phyloP scores from a whole-genome alignment of 192 early-diverging fungal species.

The Backusella morwellensis region DNA sequence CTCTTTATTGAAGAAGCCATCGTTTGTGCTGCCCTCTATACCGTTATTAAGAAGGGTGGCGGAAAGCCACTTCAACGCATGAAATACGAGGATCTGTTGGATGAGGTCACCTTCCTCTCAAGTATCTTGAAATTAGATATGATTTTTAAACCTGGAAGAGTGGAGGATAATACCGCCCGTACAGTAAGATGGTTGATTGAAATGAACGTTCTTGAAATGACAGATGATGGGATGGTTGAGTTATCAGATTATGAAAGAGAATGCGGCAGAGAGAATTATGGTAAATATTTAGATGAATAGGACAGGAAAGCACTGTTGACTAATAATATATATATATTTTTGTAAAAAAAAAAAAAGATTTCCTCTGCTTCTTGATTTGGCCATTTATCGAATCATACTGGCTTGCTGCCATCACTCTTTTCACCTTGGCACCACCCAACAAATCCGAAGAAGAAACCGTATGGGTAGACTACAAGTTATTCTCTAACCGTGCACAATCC shows the following conservation, averaged over 20 bases:
- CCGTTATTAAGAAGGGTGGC: constrained; percentile 75
- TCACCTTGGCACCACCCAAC: constrained; percentile 39
- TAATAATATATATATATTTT: neutral
- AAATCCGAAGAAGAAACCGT: constrained; percentile 9
- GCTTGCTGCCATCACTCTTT: constrained; percentile 55
- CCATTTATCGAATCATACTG: constrained; percentile 90
- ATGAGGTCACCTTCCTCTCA: constrained; percentile 72
- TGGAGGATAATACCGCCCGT: constrained; percentile 60
- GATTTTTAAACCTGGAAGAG: constrained; percentile 73
- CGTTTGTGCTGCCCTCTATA: constrained; percentile 71
- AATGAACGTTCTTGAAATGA: constrained; percentile 48
- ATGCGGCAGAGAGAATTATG: constrained; percentile 62
- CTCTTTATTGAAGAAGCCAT: constrained; percentile 67
- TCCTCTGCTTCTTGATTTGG: constrained; percentile 83
- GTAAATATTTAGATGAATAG: constrained; percentile 25
- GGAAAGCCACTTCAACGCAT: constrained; percentile 67
- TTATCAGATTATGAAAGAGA: constrained; percentile 50
- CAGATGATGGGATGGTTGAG: constrained; percentile 44
- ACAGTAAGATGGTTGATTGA: constrained; percentile 59
- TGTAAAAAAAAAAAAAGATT: constrained; percentile 47
- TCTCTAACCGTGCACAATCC: constrained; percentile 66
- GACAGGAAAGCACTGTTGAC: neutral
- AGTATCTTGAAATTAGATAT: constrained; percentile 78
- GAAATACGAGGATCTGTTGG: constrained; percentile 48
- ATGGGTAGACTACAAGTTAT: constrained; percentile 74